Base-by-base conservation (phyloP, 768 basidiomycete species). In the Lentinula lateritia region DNA sequence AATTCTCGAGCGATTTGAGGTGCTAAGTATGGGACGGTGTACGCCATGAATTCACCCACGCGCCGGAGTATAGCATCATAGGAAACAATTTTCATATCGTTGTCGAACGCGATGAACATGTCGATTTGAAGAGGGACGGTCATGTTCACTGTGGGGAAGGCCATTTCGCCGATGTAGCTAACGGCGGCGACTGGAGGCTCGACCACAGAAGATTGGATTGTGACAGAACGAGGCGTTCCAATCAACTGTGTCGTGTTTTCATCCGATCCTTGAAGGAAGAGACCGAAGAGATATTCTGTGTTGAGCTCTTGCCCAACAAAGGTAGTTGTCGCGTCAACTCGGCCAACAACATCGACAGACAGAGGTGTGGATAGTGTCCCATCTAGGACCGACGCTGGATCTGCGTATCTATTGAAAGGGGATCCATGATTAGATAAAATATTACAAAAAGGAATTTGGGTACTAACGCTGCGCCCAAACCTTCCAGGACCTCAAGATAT, bases 1-100 rank as follows among this genome's bases (percentile, higher is more conserved):
- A 60, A 50, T 41, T 60, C 39, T 18, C 38, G 16, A n/a, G 58
- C 62, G 23, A 63, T 58, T 41, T 62, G 56, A 10, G 58, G 57
- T 38, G 50, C 58, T 15, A 63, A 9, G 16, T 54, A 61, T 28
- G 58, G 62, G 7, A 52, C 39, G 5, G 50, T 34, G n/a, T 59
- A 63, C 5, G 20, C 7, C 38, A 63, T 61, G n/a, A 41, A 48
- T 50, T 63, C 36, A 4, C 41, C 43, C 4, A 41, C 41, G 34
- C 58, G 34, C 13, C 58, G 46, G 9, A 63, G 46, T 5, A 56
- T 60, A 20, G 43, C 62, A 28, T 63, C 62, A 42, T 63, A 63
- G 7, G 58, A 60, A 15, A 38, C 28, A 6, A 63, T 52, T 13
- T 43, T 59, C 58, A 63, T 39, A 28, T 60, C 43, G 45, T 62